Base-by-base conservation (phyloP, 1,284 basidiomycete genomes). In the Phaffia rhodozyma region DNA sequence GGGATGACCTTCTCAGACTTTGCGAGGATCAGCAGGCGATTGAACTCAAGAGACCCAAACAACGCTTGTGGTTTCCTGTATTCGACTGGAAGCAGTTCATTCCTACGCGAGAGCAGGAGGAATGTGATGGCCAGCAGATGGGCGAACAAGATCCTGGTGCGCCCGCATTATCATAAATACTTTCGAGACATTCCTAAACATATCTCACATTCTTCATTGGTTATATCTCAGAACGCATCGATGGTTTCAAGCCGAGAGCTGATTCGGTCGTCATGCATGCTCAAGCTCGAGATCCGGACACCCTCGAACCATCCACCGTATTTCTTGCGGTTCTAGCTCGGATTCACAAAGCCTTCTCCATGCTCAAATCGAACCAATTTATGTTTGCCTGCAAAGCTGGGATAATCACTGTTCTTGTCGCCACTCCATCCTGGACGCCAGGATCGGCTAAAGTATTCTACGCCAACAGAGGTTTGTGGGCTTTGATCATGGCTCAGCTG, bases 401-500 rank as follows among this genome's bases (percentile, higher is more conserved):
- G 2, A 63, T 68, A 20, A 60, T 72, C 7, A 72, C 70, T 21
- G 68, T 69, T 5, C 63, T 73, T 27, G 69, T 71, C 54, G 68
- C 71, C 1, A 67, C 71, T 0, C 72, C 72, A 5, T 65, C 70
- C 16, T 72, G 62, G 61, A 63, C 73, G 29, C 69, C 69, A 54
- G 27, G 38, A 2, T 69, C 72, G 5, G 68, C 70, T 18, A 66
- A 67, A 18, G 71, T 69, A 66, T 69, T 68, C 34, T 73, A 72
- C 38, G 57, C 43, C 16, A 59, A 63, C 34, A 49, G 68, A n/a
- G 70, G 71, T 0, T 67, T 73, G 34, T 73, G 72, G 72, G 70
- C 68, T 32, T 66, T 72, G 51, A 69, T 73, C 58, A 73, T 73
- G 73, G 71, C 72, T 20, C 72, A 73, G 49, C 63, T 73, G 9